These are phyloP conservation scores for Saccharomycopsis babjevae DNA, from an alignment of 805 yeast species.

Conservation along the genomic window DNA sequence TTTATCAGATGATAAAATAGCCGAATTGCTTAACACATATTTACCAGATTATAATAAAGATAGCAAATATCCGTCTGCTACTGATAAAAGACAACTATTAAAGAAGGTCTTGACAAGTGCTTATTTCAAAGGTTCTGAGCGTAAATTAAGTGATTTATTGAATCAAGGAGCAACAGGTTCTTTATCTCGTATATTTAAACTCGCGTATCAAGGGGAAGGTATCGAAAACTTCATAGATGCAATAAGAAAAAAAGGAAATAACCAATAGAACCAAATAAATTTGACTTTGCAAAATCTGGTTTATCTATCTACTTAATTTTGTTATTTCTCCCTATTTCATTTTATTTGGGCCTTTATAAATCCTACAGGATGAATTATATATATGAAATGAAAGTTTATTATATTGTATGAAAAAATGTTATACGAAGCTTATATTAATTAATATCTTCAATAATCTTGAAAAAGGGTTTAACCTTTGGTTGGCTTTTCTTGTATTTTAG, in stretches of 20 bases:
- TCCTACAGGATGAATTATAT: neutral
- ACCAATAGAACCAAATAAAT: neutral
- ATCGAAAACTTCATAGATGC: constrained; percentile 39
- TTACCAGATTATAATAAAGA: constrained; percentile 31
- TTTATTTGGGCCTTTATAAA: neutral
- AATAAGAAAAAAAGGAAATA: constrained; percentile 25
- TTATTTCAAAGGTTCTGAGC: constrained; percentile 36
- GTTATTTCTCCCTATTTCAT: too few relatives aligned
- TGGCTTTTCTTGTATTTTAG: neutral
- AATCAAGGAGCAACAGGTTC: constrained; percentile 38
- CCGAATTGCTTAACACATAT: constrained; percentile 25
- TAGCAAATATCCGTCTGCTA: constrained; percentile 15
- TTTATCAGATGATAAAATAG: constrained; percentile 27
- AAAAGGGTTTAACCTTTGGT: neutral
- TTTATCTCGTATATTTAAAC: constrained; percentile 39
- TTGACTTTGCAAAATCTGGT: neutral
- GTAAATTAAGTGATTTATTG: constrained; percentile 34
- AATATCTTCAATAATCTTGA: neutral
- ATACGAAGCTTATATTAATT: neutral
- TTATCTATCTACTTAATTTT: neutral
- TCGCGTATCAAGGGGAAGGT: constrained; percentile 46
- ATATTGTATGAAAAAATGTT: constrained; percentile 1
- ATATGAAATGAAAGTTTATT: neutral
- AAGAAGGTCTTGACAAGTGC: constrained; percentile 37
- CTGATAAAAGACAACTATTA: constrained; percentile 28